Percentiles rank a stretch among this genome's conserved stretches.
These are phyloP conservation scores for Fusarium circinatum DNA, from an alignment of 2,329 filamentous ascomycete species.

Conservation along the genomic window DNA sequence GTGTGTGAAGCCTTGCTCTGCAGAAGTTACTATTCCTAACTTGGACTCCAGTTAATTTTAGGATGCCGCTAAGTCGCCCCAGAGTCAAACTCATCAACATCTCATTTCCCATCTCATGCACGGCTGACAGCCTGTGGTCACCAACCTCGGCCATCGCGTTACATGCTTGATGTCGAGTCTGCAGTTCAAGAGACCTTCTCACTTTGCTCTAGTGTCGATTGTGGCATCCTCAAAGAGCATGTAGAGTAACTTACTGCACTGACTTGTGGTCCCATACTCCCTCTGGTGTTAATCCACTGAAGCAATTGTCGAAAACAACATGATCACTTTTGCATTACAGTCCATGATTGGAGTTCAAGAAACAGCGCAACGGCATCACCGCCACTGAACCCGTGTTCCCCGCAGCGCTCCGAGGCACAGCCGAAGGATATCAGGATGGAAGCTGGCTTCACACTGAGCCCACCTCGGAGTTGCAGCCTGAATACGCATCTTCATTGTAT, in stretches of 20 bases:
- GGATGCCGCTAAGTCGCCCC: slow-evolving; percentile 24
- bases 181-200: slow-evolving; percentile 28
- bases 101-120: slow-evolving; percentile 42
- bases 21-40: slow-evolving; percentile 21
- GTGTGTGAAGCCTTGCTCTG: slow-evolving; percentile 23
- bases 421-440: slow-evolving; percentile 39
- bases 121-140: slow-evolving; percentile 38
- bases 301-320: slow-evolving; percentile 6
- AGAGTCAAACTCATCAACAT: slow-evolving; percentile 30
- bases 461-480: slow-evolving; percentile 5
- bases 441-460: slow-evolving; percentile 8
- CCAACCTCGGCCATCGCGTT: slow-evolving; percentile 37
- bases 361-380: slow-evolving; percentile 36
- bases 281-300: slow-evolving; percentile 2
- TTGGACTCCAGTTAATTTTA: slow-evolving; percentile 25
- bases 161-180: slow-evolving; percentile 28
- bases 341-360: slow-evolving; percentile 21
- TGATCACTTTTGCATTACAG: slow-evolving; percentile 1
- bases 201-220: slow-evolving; percentile 31
- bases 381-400: slow-evolving; percentile 20
- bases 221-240: neutral
- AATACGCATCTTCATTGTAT: slow-evolving; percentile 5
- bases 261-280: neutral
- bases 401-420: slow-evolving; percentile 38
- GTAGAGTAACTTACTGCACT: slow-evolving; percentile 5